Evolutionary conservation across 1,284 basidiomycete genomes (phyloP), one percentile per base, ranked within the genome.

Genomic region (Ganoderma sinense): DNA sequence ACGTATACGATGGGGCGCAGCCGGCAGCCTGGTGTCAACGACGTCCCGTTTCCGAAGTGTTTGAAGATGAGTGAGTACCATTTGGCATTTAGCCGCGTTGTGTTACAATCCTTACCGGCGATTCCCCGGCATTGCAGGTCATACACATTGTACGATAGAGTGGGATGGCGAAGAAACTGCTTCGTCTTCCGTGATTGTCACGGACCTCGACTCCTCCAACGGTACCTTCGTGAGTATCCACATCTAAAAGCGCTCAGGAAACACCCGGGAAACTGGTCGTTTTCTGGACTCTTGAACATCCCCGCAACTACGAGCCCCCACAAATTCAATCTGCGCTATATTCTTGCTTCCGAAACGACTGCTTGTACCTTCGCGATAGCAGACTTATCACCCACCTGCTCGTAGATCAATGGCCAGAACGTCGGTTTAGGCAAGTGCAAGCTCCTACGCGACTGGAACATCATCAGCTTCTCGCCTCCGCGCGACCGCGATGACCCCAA

Each of bases 151-250:
- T 75, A 79, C 79, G 16, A 86, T 94, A 66, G 80, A 79, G 5
- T 94, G 92, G 92, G 89, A 93, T 73, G 91, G 91, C 10, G 80
- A 77, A 20, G 84, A 88, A 31, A 78, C 81, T 31, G 77, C 79
- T 0, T 81, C 83, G 51, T 86, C 89, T 0, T 85, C 87, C 7
- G 88, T 96, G 6, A 85, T 85, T 48, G 86, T 97, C 14, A 82
- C 84, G 14, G 95, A 97, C 80, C 80, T 81, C 59, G 56, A 40
- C 8, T 95, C 93, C 18, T 94, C 91, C 65, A 97, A 97, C n/a
- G 72, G 95, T 0, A 96, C 95, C 10, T 97, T 87, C 81, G 94
- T 95, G 81, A 78, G 94, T 84, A 2, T 14, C 16, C 14, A 2
- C 6, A 5, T 36, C 36, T 36, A 36, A 10, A 36, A 36, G n/a